Evolutionary conservation across 2,329 filamentous ascomycete genomes (phyloP), one percentile per base, ranked within the genome.

Genomic region (Aphanocladium album): DNA sequence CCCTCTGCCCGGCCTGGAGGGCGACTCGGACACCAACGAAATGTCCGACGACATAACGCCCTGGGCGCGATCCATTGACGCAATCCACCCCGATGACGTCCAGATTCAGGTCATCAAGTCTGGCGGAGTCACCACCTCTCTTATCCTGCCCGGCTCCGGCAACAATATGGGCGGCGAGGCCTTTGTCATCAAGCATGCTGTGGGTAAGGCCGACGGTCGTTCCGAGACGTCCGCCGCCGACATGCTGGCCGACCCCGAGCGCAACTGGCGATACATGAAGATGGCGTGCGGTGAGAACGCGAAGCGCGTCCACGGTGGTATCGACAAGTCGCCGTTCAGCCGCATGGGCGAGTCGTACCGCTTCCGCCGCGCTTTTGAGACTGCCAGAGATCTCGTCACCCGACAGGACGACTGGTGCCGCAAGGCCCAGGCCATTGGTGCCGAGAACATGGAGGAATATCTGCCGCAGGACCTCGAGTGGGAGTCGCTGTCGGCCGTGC

Each of bases 251-350:
- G 85, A 89, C 56, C 86, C 86, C 0, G 85, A 87, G 46, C 77
- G 79, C 23, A 83, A 77, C 62, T 88, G 86, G 83, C 79, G 88
- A 21, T 90, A 88, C 71, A 88, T 90, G 79, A 90, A 90, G 75
- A 90, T 90, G 87, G 88, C 88, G 0, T 90, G 87, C 64, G 87
- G 87, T 39, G 87, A 90, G 72, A 90, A 90, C 66, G 76, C 87
- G 1, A 89, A 89, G 74, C 74, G 79, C 1, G 74, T 84, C 0
- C 87, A 89, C 62, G 85, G 85, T 11, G 77, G 76, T 50, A 67
- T 74, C 5, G 84, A 83, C 25, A 77, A 79, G 56, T 75, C 76
- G 50, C 85, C 85, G 0, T 78, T 78, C 59, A 88, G 83, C 63
- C 77, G 88, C 1, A 75, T 90, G 67, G 88, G 88, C 9, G 86